Conservation (phyloP, 2,329 filamentous ascomycete genomes). For the Colletotrichum tabaci region DNA sequence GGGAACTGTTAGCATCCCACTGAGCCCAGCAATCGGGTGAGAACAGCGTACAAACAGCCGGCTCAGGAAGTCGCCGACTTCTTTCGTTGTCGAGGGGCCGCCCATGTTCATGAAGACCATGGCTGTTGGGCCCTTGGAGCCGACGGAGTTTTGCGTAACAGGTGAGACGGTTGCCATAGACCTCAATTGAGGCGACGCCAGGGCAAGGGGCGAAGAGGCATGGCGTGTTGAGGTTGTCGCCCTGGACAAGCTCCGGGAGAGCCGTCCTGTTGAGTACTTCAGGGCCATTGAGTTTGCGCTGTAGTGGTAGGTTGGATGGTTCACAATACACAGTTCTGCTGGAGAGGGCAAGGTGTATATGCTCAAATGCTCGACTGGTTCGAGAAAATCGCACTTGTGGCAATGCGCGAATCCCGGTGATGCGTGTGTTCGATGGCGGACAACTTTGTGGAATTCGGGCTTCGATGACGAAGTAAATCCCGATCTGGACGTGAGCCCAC, state of each 20-base stretch:
- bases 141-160: conserved; percentile 82
- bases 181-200: conserved; percentile 57
- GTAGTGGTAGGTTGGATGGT: neutral
- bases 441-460: conserved; percentile 26
- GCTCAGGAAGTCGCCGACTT: conserved; percentile 92
- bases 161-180: conserved; percentile 78
- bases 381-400: conserved; percentile 30
- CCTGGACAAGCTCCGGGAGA: conserved; percentile 51
- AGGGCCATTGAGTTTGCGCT: conserved; percentile 54
- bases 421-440: conserved; percentile 20
- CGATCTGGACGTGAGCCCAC: conserved; percentile 33
- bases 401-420: conserved; percentile 27
- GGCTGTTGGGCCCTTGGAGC: conserved; percentile 86
- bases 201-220: conserved; percentile 40
- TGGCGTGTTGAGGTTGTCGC: conserved; percentile 40
- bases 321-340: neutral
- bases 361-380: conserved; percentile 8
- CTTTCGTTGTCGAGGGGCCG: conserved; percentile 87
- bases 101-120: conserved; percentile 99
- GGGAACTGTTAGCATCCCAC: conserved; percentile 43
- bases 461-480: conserved; percentile 42
- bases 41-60: conserved; percentile 83
- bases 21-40: neutral
- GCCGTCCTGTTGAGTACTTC: conserved; percentile 55
- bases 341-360: neutral